Conservation (phyloP, 805 yeast genomes). For the Wickerhamomyces alni region DNA sequence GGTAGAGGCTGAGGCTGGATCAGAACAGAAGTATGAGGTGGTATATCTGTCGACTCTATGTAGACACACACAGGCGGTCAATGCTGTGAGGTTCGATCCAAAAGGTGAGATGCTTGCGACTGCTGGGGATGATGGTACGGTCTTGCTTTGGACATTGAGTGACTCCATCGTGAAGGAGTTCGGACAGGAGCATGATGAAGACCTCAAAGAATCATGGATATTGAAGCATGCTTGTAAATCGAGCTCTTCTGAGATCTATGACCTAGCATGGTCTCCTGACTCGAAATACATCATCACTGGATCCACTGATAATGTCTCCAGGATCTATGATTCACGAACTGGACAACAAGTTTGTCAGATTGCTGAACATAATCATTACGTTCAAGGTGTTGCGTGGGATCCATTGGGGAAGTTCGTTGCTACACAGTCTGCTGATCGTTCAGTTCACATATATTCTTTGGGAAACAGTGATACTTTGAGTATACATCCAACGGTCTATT, state of each 20-base stretch:
- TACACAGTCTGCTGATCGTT: conserved; percentile 86
- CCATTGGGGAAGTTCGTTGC: conserved; percentile 73
- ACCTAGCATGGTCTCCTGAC: conserved; percentile 90
- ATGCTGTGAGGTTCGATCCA: conserved; percentile 77
- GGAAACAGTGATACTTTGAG: conserved; percentile 20
- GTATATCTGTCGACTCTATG: conserved; percentile 75
- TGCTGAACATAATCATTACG: conserved; percentile 79
- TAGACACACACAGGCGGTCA: conserved; percentile 93
- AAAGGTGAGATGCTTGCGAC: conserved; percentile 70
- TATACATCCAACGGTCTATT: conserved; percentile 35
- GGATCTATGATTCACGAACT: conserved; percentile 54
- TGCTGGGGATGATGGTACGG: conserved; percentile 93
- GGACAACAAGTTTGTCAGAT: conserved; percentile 56
- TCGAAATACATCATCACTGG: conserved; percentile 75
- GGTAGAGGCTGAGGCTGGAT: conserved; percentile 8
- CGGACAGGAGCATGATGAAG: conserved; percentile 46
- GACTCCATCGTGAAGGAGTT: conserved; percentile 52
- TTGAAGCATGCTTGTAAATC: conserved; percentile 53
- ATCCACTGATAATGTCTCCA: conserved; percentile 80
- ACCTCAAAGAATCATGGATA: conserved; percentile 68
- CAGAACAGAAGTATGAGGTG: conserved; percentile 32
- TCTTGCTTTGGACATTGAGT: conserved; percentile 70
- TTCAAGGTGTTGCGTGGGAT: conserved; percentile 97
- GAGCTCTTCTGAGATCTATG: conserved; percentile 76
- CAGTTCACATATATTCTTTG: conserved; percentile 63